Base-by-base conservation (phyloP, 1,284 basidiomycete species). In the Ustilago esculenta region DNA sequence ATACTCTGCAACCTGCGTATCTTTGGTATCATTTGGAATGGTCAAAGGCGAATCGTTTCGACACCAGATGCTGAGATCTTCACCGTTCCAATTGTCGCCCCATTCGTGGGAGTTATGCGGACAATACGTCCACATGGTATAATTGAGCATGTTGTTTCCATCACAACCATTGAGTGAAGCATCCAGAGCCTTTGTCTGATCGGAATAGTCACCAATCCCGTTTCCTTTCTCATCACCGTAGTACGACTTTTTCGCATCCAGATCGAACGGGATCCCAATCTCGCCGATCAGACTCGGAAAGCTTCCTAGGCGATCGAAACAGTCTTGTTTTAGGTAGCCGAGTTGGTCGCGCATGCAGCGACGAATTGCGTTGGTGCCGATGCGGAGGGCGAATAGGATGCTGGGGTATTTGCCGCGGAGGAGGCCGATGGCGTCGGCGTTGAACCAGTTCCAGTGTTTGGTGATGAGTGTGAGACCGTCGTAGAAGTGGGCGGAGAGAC, bases 61-160 rank as follows among this genome's bases (percentile, higher is more conserved):
- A 72, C 90, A 90, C 92, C 92, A 98, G 63, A 84, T 61, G 51
- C 92, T 94, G 54, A 98, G 83, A 83, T 98, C 95, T 84, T 98
- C 95, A 82, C 92, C 88, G 81, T 98, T 94, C 94, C 94, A 98
- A 2, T 89, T 88, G 81, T 98, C 95, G 17, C 94, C 93, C 92
- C 92, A 97, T 76, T 87, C 83, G 81, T 97, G 93, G 21, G 85
- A 86, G 78, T 86, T 85, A 70, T 85, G 83, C 0, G 92, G 86
- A 51, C 89, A 90, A 79, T 98, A 98, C 23, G 89, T 94, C 95
- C 95, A 98, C 8, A 94, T 82, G 15, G 93, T 92, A 81, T 88
- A 97, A 81, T 87, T 94, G 71, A 96, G 83, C 40, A 84, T 85
- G 75, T 96, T 95, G 9, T 84, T 84, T 0, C 94, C 94, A 81